Evolutionary conservation across 2,329 filamentous ascomycete genomes (phyloP).

Genomic region (Aspergillus fijiensis): DNA sequence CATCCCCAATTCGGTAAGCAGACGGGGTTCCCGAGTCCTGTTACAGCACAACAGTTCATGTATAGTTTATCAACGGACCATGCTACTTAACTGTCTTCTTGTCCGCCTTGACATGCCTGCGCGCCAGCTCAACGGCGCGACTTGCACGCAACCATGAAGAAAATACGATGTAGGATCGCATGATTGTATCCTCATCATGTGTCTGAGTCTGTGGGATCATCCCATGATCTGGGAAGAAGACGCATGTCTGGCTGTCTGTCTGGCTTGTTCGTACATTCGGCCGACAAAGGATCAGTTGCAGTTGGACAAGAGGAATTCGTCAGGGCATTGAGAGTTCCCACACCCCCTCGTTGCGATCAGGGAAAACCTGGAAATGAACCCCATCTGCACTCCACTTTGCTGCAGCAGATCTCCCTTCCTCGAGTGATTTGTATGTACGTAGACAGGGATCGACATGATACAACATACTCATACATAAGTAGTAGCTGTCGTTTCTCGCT

Average conservation of each 20-base stretch:
- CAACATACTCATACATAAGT: too few species aligned
- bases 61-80: too few species aligned
- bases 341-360: neutral
- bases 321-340: neutral
- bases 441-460: neutral
- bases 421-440: neutral
- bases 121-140: constrained; percentile 4
- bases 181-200: neutral
- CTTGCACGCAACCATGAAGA: neutral
- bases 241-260: neutral
- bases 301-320: neutral
- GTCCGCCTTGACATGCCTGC: neutral
- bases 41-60: too few species aligned
- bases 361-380: constrained; percentile 10
- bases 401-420: constrained; percentile 12
- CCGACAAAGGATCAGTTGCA: neutral
- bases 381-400: constrained; percentile 12
- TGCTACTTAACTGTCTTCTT: too few species aligned
- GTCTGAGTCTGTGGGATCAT: neutral
- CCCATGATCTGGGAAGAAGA: neutral
- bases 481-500: neutral
- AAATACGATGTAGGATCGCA: constrained; percentile 8
- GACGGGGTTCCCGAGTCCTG: too few species aligned
- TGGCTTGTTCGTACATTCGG: neutral
- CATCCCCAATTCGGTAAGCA: too few species aligned